Conservation (phyloP, 768 basidiomycete species). For the Mycena venus region DNA sequence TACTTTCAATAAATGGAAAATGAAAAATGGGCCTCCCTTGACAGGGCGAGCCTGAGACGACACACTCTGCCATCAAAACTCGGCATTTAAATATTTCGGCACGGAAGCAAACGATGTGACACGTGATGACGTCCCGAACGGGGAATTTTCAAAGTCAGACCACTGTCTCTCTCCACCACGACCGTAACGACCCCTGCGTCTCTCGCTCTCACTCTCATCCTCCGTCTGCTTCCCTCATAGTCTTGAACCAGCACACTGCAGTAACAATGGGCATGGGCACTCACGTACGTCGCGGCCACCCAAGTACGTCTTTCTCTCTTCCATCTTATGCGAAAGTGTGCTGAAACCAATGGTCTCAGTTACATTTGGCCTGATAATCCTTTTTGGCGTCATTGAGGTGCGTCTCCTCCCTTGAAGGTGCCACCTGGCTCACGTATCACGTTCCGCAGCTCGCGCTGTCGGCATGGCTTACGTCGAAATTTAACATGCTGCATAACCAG, state of each 20-base stretch:
- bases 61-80: too few relatives aligned
- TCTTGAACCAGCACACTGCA: neutral
- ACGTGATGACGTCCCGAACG: neutral
- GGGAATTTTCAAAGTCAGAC: slow-evolving; percentile 22
- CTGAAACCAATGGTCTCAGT: slow-evolving; percentile 46
- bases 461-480: slow-evolving; percentile 78
- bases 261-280: slow-evolving; percentile 46
- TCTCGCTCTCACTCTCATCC: neutral
- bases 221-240: neutral
- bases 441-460: slow-evolving; percentile 73
- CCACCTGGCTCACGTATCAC: neutral
- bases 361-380: slow-evolving; percentile 66
- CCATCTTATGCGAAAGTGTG: neutral
- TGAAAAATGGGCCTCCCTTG: too few relatives aligned
- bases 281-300: slow-evolving; percentile 66
- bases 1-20: too few relatives aligned
- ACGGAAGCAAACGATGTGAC: slow-evolving; percentile 11
- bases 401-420: neutral
- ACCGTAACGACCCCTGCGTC: slow-evolving; percentile 19
- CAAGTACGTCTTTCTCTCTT: slow-evolving; percentile 54
- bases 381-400: slow-evolving; percentile 79
- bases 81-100: too few relatives aligned
- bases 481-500: slow-evolving; percentile 70
- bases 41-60: too few relatives aligned
- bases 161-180: slow-evolving; percentile 9